Percentiles rank a stretch among this genome's conserved stretches.
Evolutionary conservation across 441 rosid genomes (phyloP).

Genomic region (Jatropha podagrica): DNA sequence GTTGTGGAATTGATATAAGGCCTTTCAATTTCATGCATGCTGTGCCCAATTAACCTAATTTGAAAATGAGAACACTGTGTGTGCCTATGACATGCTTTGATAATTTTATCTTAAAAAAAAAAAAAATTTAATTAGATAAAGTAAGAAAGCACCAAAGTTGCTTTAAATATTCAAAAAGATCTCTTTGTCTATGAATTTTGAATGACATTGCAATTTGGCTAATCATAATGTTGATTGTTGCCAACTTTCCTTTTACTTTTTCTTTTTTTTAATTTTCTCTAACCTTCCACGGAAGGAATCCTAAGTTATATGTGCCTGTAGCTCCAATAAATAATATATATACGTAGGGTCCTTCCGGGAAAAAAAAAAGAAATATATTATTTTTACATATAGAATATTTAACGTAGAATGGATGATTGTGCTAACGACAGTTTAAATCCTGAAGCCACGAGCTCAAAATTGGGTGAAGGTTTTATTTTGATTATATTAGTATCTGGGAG

Average conservation of each 20-base stretch:
- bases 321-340: not conserved
- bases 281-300: constrained; percentile 24
- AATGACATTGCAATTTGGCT: constrained; percentile 17
- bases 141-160: constrained; percentile 13
- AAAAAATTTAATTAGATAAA: constrained; percentile 10
- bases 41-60: not conserved
- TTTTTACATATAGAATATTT: no score
- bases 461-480: no score
- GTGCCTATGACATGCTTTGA: not conserved
- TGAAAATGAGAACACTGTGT: not conserved
- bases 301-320: constrained; percentile 13
- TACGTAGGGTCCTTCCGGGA: not conserved
- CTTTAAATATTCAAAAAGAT: constrained; percentile 25
- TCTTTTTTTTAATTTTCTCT: constrained; percentile 16
- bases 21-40: not conserved
- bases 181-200: constrained; percentile 13
- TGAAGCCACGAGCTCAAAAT: no score
- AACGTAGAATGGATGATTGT: no score
- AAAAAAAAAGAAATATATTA: no score
- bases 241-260: constrained; percentile 27
- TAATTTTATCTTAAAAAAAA: not conserved
- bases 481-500: no score
- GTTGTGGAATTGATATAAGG: not conserved
- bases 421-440: no score
- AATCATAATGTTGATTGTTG: constrained; percentile 16